phyloP scores from a whole-genome alignment of 176 grass and related monocot genomes.

The Lolium rigidum region DNA sequence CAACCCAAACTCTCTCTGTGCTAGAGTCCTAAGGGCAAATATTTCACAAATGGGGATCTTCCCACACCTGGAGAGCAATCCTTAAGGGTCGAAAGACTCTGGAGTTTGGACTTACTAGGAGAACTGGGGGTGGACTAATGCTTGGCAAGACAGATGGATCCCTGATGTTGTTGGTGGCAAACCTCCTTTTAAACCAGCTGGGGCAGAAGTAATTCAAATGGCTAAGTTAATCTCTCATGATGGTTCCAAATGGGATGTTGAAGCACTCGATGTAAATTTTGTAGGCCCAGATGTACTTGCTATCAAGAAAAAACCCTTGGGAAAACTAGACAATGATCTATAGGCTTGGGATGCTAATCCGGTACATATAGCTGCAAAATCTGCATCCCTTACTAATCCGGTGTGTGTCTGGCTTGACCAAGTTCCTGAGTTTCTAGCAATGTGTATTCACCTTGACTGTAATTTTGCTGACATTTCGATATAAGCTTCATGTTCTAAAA shows the following conservation, averaged over 20 bases:
- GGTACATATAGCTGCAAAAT: not conserved
- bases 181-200: not conserved
- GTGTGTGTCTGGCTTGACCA: not conserved
- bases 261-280: not conserved
- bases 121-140: not conserved
- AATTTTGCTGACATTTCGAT: not conserved
- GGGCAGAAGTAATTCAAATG: not conserved
- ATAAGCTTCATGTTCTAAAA: not conserved
- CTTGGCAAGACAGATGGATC: not conserved
- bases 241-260: not conserved
- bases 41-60: not conserved
- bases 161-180: not conserved
- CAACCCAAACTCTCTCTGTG: too few species aligned
- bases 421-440: not conserved
- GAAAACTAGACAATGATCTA: too few species aligned
- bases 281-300: too few species aligned
- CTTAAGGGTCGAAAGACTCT: not conserved
- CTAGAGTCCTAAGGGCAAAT: too few species aligned
- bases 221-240: not conserved
- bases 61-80: not conserved
- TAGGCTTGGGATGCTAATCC: too few species aligned
- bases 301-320: too few species aligned
- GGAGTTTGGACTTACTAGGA: not conserved
- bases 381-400: not conserved
- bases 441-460: not conserved